Conservation (phyloP, 257 asterid genomes). For the Petunia secreta region DNA sequence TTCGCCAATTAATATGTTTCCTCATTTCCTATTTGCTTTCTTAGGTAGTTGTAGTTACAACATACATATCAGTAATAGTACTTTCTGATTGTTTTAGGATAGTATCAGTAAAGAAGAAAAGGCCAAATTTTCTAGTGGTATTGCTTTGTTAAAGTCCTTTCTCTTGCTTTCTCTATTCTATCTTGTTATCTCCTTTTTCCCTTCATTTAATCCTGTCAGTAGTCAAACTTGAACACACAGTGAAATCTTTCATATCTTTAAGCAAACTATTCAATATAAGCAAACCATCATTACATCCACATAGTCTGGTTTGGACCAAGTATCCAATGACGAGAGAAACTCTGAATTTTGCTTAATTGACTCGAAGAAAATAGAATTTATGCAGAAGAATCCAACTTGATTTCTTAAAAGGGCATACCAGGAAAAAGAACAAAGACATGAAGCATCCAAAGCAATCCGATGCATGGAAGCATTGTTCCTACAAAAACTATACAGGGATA, state of each 20-base stretch:
- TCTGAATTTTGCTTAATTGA: not conserved
- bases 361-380: not conserved
- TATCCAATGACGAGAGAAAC: not conserved
- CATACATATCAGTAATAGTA: not conserved
- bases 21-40: not conserved
- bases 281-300: not conserved
- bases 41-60: not conserved
- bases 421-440: not conserved
- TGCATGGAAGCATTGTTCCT: not conserved
- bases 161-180: no score
- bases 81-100: no score
- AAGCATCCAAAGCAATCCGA: not conserved
- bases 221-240: no score
- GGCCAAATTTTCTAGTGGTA: no score
- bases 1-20: not conserved
- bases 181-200: no score
- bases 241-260: not conserved
- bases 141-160: no score
- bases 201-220: no score
- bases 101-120: no score
- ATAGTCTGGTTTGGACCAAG: not conserved
- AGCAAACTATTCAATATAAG: conserved; percentile 6
- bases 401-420: not conserved
- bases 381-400: conserved; percentile 2
- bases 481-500: not conserved